Evolutionary conservation across 306 rosid genomes (phyloP).

Genomic region (Begonia peltatifolia): DNA sequence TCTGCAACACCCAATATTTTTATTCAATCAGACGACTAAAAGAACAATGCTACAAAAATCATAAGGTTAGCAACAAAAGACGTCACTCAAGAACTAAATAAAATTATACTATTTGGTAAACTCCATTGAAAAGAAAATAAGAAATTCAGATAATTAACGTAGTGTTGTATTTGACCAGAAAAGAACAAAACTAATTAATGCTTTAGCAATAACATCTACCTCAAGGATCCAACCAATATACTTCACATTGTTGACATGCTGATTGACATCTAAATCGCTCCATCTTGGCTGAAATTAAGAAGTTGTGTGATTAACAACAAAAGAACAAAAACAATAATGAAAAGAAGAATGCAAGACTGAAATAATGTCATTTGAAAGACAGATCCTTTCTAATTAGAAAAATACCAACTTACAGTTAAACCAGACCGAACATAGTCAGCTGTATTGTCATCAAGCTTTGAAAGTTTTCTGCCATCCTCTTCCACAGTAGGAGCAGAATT

Average conservation of each 20-base stretch:
- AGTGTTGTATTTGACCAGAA: neutral
- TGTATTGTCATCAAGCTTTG: conserved; percentile 59
- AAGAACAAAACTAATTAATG: neutral
- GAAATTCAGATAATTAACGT: no score
- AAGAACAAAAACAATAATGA: conserved; percentile 4
- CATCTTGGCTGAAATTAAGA: conserved; percentile 67
- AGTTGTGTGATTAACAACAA: neutral
- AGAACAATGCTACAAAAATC: neutral
- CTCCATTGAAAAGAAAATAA: no score
- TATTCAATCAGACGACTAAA: neutral
- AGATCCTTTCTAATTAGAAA: conserved; percentile 1
- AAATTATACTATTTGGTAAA: no score
- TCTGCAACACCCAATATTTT: conserved; percentile 36
- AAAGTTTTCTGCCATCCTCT: conserved; percentile 75
- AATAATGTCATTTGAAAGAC: neutral
- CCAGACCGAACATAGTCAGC: conserved; percentile 61
- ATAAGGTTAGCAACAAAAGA: no score
- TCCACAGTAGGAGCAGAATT: conserved; percentile 64
- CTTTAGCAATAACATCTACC: conserved; percentile 25
- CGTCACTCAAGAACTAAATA: no score
- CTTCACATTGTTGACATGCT: conserved; percentile 98
- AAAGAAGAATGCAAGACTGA: neutral
- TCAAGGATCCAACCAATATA: conserved; percentile 99
- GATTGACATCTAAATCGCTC: conserved; percentile 88
- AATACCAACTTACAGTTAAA: conserved; percentile 43